A percentile compares a stretch with the other conserved stretches of the same genome.
phyloP scores from a whole-genome alignment of 352 stramenopile genomes.

The Paralagenidium karlingii region DNA sequence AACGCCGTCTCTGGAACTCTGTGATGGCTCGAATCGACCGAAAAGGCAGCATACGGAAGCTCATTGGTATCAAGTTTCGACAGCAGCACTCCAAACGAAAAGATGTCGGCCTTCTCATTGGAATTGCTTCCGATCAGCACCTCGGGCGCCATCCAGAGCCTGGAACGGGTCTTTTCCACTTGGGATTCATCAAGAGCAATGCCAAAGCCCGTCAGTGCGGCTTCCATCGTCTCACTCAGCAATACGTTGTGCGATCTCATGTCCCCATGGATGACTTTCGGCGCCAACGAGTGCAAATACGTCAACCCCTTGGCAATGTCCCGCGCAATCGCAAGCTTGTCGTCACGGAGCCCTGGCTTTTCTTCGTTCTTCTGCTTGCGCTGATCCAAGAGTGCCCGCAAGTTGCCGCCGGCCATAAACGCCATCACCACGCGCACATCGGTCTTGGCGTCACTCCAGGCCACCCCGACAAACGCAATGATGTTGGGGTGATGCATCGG shows the following conservation, averaged over 20 bases:
- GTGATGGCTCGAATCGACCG: too few species aligned
- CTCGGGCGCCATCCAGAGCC: conserved; percentile 11
- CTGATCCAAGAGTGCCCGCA: conserved; percentile 70
- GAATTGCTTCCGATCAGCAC: conserved; percentile 13
- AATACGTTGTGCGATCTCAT: conserved; percentile 79
- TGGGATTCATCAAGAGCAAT: too few species aligned
- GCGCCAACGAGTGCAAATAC: conserved; percentile 74
- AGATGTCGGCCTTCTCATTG: conserved; percentile 17
- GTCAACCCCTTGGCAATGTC: conserved; percentile 63
- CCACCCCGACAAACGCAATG: conserved; percentile 73
- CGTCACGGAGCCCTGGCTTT: too few species aligned
- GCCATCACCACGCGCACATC: conserved; percentile 68
- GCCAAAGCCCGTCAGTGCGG: conserved; percentile 77
- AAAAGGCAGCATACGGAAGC: too few species aligned
- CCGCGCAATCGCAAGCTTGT: conserved; percentile 78
- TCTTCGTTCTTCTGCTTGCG: too few species aligned
- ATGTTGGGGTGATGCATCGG: conserved; percentile 67
- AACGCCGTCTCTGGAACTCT: too few species aligned
- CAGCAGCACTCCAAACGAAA: conserved; percentile 15
- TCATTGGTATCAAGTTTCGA: conserved; percentile 5
- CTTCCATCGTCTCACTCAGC: conserved; percentile 62
- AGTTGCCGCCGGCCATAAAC: conserved; percentile 78
- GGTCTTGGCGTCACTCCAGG: conserved; percentile 64
- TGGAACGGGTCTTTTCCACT: too few species aligned
- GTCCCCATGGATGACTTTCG: conserved; percentile 77